Evolutionary conservation across 768 basidiomycete species (phyloP).

Genomic region (Lactifluus pinguis): DNA sequence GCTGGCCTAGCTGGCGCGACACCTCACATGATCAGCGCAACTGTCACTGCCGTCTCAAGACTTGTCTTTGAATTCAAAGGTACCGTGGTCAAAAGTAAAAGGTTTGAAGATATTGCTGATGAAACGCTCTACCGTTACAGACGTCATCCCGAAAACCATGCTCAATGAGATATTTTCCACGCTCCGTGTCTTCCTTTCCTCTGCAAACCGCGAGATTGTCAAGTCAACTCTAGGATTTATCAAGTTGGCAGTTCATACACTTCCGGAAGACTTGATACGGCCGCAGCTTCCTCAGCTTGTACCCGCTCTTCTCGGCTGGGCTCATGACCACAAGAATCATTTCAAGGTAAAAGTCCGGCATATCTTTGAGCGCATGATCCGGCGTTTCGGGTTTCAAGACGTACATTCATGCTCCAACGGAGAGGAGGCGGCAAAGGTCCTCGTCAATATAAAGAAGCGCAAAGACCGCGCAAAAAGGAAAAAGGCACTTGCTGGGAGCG

Average conservation of each 20-base stretch:
- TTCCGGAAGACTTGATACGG: constrained; percentile 61
- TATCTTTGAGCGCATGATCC: constrained; percentile 91
- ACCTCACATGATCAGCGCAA: constrained; percentile 98
- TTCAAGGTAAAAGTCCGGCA: constrained; percentile 96
- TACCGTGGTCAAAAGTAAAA: constrained; percentile 23
- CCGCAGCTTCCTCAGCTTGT: constrained; percentile 73
- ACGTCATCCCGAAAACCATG: constrained; percentile 59
- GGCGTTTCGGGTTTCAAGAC: constrained; percentile 83
- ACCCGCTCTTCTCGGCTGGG: constrained; percentile 81
- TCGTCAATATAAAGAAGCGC: constrained; percentile 90
- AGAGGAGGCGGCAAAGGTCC: constrained; percentile 79
- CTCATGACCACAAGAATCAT: constrained; percentile 97
- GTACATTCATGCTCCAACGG: constrained; percentile 66
- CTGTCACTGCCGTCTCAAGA: constrained; percentile 87
- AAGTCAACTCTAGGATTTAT: constrained; percentile 93
- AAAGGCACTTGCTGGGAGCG: constrained; percentile 48
- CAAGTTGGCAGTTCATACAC: constrained; percentile 85
- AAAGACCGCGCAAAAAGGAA: constrained; percentile 91
- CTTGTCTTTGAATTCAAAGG: constrained; percentile 95
- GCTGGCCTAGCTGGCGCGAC: constrained; percentile 89
- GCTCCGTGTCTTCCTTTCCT: constrained; percentile 82
- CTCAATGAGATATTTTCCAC: constrained; percentile 81
- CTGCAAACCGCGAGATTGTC: constrained; percentile 94
- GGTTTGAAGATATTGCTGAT: not conserved
- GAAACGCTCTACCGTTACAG: constrained; percentile 29